Evolutionary conservation across 75 land plant genomes (phyloP), one percentile per base, ranked within the genome.

Genomic region (Adiantum capillusveneris): DNA sequence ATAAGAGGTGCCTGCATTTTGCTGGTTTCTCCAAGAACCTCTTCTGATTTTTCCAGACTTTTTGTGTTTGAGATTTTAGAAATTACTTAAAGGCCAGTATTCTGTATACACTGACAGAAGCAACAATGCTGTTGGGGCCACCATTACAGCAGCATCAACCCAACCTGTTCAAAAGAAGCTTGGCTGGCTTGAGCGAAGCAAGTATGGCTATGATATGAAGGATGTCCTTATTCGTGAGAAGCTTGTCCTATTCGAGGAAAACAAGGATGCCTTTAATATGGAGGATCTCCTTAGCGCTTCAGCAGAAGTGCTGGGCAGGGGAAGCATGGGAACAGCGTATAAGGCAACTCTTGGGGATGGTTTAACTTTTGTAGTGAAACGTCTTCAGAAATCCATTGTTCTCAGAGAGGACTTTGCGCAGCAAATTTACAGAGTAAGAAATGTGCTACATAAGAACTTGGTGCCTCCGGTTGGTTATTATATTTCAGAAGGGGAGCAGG

Each of bases 251-350:
- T 57, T 57, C 20, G 59, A 57, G 29, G 31, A 57, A 1, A 39
- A 7, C 42, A 39, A 39, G 13, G 7, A 39, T 39, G 7, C 42
- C 1, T 59, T 72, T 49, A 48, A 51, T 24, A 45, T 72, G 1
- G 74, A 72, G 7, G 74, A 66, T 7, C 26, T 65, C 20, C 49
- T 72, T 12, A 48, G 54, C 17, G 74, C 72, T 1, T 71, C 74
- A 16, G 74, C 74, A 22, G 37, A 71, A 13, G 72, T 71, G 25
- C 11, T 71, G 37, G 31, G 72, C 29, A 71, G 67, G 22, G 62
- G 72, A 12, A 56, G 69, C 25, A 55, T 62, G 2, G 70, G 74
- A 27, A 72, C 31, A 13, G 63, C 57, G 24, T 72, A 65, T 70
- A 72, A 67, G 20, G 74, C 74, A 29, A 56, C 65, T 7, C 44